Base-by-base conservation (phyloP, 495 filamentous ascomycete genomes). In the Hypoxylon cercidicola region DNA sequence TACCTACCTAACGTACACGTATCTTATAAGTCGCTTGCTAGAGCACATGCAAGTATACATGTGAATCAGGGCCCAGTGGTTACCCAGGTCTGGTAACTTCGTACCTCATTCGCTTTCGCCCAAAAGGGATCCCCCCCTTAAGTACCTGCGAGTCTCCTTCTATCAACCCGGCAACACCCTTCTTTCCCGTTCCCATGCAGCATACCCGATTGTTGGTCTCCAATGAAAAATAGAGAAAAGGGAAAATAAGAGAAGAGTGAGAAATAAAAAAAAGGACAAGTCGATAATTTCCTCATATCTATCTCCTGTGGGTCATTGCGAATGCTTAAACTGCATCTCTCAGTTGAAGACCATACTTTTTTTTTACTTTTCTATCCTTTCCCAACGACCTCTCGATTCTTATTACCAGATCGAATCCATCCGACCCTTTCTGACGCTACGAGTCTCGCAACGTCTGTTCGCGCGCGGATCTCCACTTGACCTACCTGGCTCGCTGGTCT, bases 161-260 rank as follows among this genome's bases (percentile, higher is more conserved):
- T 65, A 69, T 65, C 66, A 65, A 62, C 66, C 66, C 62, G 62
- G 66, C 66, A 69, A 69, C 66, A 58, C 66, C 66, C 66, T 64
- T 60, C 61, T 53, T 59, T 25, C 64, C 66, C 60, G 60, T 54
- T 60, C 20, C 48, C 34, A 67, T 62, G 66, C 66, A 69, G 45
- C 61, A 54, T 54, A 40, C 61, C 66, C 56, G 53, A 57, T 46
- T 68, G 54, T 49, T 60, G 45, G 44, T 30, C 43, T 21, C 43
- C 60, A 60, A 68, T 64, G 23, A 40, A 58, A 52, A 30, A 64
- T 46, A 66, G 34, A 20, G 57, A 39, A 55, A 55, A 40, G 37
- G 35, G 44, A 52, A 45, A 20, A 52, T 21, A 48, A 55, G 19
- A 25, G 3, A 55, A 23, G 34, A 15, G 32, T n/a, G 3, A 41